Percentiles rank a stretch among this genome's conserved stretches.
Evolutionary conservation across 2,329 filamentous ascomycete species (phyloP).

Genomic region (Rhinocladiella mackenziei): DNA sequence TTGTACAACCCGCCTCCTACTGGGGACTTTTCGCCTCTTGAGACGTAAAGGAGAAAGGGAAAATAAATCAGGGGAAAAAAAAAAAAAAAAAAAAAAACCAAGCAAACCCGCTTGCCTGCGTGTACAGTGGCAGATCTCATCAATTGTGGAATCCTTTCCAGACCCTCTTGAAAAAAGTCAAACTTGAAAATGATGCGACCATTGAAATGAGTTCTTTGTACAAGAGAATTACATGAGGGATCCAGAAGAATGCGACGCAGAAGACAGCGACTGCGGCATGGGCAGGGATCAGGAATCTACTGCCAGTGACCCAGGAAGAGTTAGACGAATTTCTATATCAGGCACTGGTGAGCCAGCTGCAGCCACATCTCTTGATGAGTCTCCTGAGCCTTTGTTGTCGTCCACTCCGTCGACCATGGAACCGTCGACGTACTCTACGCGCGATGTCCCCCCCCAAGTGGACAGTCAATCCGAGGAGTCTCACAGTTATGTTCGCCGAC

Average conservation of each 20-base stretch:
- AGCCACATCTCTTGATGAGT: slow-evolving; percentile 10
- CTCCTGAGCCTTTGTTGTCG: slow-evolving; percentile 7
- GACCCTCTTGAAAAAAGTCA: background rate
- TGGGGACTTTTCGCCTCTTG: too few relatives aligned
- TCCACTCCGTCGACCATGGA: slow-evolving; percentile 7
- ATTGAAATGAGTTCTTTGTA: slow-evolving; percentile 9
- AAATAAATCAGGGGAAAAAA: too few relatives aligned
- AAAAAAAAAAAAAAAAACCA: too few relatives aligned
- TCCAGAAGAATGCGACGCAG: slow-evolving; percentile 12
- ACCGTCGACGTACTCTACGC: slow-evolving; percentile 6
- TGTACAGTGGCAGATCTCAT: background rate
- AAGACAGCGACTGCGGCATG: slow-evolving; percentile 8
- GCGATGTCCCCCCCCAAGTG: slow-evolving; percentile 9
- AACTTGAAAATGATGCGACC: slow-evolving; percentile 18
- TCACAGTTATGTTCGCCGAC: slow-evolving; percentile 2
- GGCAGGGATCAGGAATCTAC: slow-evolving; percentile 5
- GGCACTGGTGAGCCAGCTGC: slow-evolving; percentile 4
- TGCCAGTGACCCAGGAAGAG: background rate
- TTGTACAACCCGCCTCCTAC: too few relatives aligned
- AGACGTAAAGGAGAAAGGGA: too few relatives aligned
- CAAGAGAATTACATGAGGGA: slow-evolving; percentile 11
- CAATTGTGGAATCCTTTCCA: slow-evolving; percentile 2
- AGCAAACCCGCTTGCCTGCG: background rate
- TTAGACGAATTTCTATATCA: slow-evolving; percentile 7
- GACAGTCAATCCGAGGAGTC: slow-evolving; percentile 5